Conservation (phyloP, 2,329 filamentous ascomycete genomes). For the Xylariales sp. region DNA sequence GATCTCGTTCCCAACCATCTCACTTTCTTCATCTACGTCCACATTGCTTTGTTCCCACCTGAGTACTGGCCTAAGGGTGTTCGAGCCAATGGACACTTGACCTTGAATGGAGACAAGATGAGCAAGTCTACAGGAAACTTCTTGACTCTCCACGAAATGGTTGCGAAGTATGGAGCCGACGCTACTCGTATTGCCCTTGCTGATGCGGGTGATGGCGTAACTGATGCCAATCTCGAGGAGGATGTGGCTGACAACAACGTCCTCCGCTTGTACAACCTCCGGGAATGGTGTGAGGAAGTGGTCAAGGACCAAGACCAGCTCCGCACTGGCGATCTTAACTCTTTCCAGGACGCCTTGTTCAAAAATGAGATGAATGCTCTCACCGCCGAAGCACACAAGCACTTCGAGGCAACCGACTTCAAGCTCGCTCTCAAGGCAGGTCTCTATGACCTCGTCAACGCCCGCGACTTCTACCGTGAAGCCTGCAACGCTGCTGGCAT, state of each 20-base stretch:
- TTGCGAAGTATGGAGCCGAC: slow-evolving; percentile 91
- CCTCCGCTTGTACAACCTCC: slow-evolving; percentile 73
- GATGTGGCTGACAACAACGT: slow-evolving; percentile 89
- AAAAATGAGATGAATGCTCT: slow-evolving; percentile 87
- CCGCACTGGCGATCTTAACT: slow-evolving; percentile 69
- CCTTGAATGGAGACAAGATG: slow-evolving; percentile 98
- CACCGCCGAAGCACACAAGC: slow-evolving; percentile 70
- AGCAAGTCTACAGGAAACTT: slow-evolving; percentile 97
- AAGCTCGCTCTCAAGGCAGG: slow-evolving; percentile 82
- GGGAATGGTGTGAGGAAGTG: slow-evolving; percentile 90
- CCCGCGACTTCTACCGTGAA: slow-evolving; percentile 89
- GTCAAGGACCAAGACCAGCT: slow-evolving; percentile 64
- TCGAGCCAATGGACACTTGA: slow-evolving; percentile 86
- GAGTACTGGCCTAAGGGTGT: slow-evolving; percentile 87
- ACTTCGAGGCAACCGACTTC: slow-evolving; percentile 78
- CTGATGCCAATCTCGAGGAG: slow-evolving; percentile 97
- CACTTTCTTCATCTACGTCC: slow-evolving; percentile 93
- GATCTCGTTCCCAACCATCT: slow-evolving; percentile 91
- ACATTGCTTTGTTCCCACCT: slow-evolving; percentile 80
- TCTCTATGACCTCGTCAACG: slow-evolving; percentile 86
- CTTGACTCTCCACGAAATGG: slow-evolving; percentile 80
- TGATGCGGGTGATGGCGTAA: slow-evolving; percentile 89
- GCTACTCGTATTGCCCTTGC: slow-evolving; percentile 87
- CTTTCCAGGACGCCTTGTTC: slow-evolving; percentile 85
- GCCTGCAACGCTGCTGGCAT: slow-evolving; percentile 70